Evolutionary conservation across 768 basidiomycete species (phyloP).

Genomic region (Macrolepiota fuliginosa): DNA sequence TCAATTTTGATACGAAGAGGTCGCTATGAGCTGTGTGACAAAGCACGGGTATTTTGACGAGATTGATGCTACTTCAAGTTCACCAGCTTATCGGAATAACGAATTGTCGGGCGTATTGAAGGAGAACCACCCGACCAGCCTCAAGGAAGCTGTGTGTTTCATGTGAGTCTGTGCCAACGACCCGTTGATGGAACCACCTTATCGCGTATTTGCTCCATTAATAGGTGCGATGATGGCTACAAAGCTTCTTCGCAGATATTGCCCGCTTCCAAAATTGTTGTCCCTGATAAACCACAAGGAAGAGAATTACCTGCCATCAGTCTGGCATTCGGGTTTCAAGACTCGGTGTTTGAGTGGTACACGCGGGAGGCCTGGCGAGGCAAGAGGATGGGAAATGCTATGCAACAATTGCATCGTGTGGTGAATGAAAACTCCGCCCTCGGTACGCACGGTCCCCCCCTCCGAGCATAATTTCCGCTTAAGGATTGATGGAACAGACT

Average conservation of each 20-base stretch:
- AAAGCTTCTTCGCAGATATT: constrained; percentile 1
- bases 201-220: not conserved
- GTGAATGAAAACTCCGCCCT: not conserved
- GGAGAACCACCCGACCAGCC: not conserved
- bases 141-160: constrained; percentile 3
- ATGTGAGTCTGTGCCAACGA: not conserved
- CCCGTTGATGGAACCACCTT: too few relatives aligned
- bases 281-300: not conserved
- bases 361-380: constrained; percentile 5
- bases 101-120: not conserved
- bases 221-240: constrained; percentile 3
- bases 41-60: constrained; percentile 5
- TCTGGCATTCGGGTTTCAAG: constrained; percentile 2
- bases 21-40: constrained; percentile 1
- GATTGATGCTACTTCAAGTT: not conserved
- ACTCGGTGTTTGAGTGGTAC: not conserved
- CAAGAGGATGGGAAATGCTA: constrained; percentile 6
- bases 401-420: constrained; percentile 3
- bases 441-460: not conserved
- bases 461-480: not conserved
- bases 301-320: not conserved
- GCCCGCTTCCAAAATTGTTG: not conserved
- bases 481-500: not conserved
- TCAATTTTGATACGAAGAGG: not conserved
- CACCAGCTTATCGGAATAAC: not conserved